phyloP scores from a whole-genome alignment of 768 basidiomycete genomes.

The Boletus speciosus region DNA sequence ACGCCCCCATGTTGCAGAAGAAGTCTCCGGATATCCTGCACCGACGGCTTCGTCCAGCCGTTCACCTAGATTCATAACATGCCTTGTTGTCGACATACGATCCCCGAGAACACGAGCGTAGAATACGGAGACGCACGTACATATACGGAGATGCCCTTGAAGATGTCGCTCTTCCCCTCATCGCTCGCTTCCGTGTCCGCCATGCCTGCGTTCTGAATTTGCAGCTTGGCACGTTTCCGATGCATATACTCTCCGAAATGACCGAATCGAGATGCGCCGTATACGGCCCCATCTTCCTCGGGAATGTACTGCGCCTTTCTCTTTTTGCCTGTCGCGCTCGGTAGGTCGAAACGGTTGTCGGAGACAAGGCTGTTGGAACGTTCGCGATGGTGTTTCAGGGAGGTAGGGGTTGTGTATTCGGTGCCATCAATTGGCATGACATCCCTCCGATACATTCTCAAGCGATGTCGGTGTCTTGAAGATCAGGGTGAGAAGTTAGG shows the following conservation, averaged over 20 bases:
- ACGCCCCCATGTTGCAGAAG: conserved; percentile 81
- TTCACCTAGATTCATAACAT: conserved; percentile 58
- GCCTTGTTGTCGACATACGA: neutral
- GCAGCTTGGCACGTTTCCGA: conserved; percentile 86
- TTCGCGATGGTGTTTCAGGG: conserved; percentile 38
- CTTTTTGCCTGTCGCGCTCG: conserved; percentile 10
- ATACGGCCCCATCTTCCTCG: conserved; percentile 47
- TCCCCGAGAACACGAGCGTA: neutral
- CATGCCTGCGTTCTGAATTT: conserved; percentile 64
- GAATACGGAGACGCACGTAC: conserved; percentile 64
- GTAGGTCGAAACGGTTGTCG: neutral
- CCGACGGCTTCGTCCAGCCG: conserved; percentile 83
- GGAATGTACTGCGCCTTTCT: conserved; percentile 14
- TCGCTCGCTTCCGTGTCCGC: conserved; percentile 26
- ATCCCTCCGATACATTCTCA: conserved; percentile 23
- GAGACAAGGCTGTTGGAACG: conserved; percentile 20
- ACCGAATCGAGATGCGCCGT: conserved; percentile 79
- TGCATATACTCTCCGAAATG: conserved; percentile 86
- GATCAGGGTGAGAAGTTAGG: neutral
- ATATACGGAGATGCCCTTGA: conserved; percentile 75
- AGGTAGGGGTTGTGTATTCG: conserved; percentile 15
- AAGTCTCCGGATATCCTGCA: conserved; percentile 77
- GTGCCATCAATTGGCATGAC: conserved; percentile 8
- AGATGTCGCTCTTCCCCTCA: conserved; percentile 46
- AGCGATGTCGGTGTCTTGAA: conserved; percentile 28